A percentile compares a stretch with the other conserved stretches of the same genome.
phyloP scores from a whole-genome alignment of 352 stramenopile genomes.

The Globisporangium paddicum region DNA sequence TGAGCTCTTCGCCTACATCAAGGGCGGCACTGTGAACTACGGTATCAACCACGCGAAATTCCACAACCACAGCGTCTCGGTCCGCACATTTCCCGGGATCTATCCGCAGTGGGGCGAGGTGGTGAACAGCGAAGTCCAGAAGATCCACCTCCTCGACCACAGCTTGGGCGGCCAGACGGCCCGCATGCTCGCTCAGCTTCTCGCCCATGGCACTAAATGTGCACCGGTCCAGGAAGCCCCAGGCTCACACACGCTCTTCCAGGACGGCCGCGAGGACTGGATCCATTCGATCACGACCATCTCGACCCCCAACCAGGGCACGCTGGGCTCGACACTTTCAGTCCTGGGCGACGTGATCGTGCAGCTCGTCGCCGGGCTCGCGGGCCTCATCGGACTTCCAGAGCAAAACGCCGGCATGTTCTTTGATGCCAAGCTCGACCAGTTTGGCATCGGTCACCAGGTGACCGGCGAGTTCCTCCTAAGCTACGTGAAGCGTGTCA shows the following conservation, averaged over 20 bases:
- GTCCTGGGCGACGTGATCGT: slow-evolving; percentile 15
- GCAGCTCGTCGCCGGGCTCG: slow-evolving; percentile 13
- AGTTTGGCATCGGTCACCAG: slow-evolving; percentile 5
- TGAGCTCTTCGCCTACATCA: slow-evolving; percentile 46
- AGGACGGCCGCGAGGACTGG: slow-evolving; percentile 19
- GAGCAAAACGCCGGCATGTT: slow-evolving; percentile 6
- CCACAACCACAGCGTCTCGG: slow-evolving; percentile 22
- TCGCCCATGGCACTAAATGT: slow-evolving; percentile 27
- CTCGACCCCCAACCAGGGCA: slow-evolving; percentile 23
- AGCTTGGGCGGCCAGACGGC: slow-evolving; percentile 35
- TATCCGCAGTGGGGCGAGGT: slow-evolving; percentile 33
- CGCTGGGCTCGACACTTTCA: slow-evolving; percentile 16
- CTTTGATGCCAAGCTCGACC: slow-evolving; percentile 17
- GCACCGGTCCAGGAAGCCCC: slow-evolving; percentile 23
- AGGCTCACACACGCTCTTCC: slow-evolving; percentile 17
- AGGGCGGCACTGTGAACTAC: slow-evolving; percentile 37
- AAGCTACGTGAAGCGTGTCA: slow-evolving; percentile 11
- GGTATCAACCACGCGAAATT: slow-evolving; percentile 25
- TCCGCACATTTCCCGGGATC: slow-evolving; percentile 25
- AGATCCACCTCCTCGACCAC: slow-evolving; percentile 38
- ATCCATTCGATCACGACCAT: slow-evolving; percentile 32
- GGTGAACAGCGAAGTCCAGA: slow-evolving; percentile 29
- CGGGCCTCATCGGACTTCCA: not conserved
- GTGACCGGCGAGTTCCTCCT: slow-evolving; percentile 7
- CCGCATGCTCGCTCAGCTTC: slow-evolving; percentile 36